Evolutionary conservation across 2,329 filamentous ascomycete genomes (phyloP).

Genomic region (Sphaerulina musiva): DNA sequence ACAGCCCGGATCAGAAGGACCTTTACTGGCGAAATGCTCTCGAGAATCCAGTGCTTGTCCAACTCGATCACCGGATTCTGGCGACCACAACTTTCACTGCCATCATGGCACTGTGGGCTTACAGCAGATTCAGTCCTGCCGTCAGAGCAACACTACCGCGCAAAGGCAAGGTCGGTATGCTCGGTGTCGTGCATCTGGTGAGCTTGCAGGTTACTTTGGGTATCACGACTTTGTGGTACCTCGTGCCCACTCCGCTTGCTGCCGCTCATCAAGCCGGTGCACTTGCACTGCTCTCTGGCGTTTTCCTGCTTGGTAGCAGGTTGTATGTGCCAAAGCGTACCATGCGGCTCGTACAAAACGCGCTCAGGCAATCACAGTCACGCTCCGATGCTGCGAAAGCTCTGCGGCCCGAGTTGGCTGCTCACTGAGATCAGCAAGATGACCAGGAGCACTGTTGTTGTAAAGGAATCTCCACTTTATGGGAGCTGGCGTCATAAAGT

Average conservation of each 20-base stretch:
- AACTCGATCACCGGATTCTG: slow-evolving; percentile 89
- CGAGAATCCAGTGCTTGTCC: slow-evolving; percentile 91
- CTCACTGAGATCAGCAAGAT: background rate
- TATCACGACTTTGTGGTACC: slow-evolving; percentile 85
- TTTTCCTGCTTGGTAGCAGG: slow-evolving; percentile 70
- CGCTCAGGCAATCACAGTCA: slow-evolving; percentile 13
- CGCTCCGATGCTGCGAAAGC: background rate
- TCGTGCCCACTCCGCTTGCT: slow-evolving; percentile 82
- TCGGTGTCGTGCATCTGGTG: slow-evolving; percentile 76
- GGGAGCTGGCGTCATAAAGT: background rate
- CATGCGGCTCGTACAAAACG: slow-evolving; percentile 26
- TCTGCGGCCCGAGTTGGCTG: background rate
- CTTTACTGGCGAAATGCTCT: slow-evolving; percentile 96
- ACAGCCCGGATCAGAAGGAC: slow-evolving; percentile 69
- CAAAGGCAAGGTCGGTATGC: slow-evolving; percentile 63
- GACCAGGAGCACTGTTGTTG: background rate
- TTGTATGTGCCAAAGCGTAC: slow-evolving; percentile 60
- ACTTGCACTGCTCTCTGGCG: slow-evolving; percentile 75
- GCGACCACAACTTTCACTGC: slow-evolving; percentile 82
- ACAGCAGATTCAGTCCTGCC: slow-evolving; percentile 60
- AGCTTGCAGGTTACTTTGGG: slow-evolving; percentile 76
- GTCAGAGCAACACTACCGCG: slow-evolving; percentile 54
- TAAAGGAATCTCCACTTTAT: background rate
- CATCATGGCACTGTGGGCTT: slow-evolving; percentile 73
- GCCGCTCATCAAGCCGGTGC: slow-evolving; percentile 90